Base-by-base conservation (phyloP, 179 eudicot genomes). In the Beta macrorhiza region DNA sequence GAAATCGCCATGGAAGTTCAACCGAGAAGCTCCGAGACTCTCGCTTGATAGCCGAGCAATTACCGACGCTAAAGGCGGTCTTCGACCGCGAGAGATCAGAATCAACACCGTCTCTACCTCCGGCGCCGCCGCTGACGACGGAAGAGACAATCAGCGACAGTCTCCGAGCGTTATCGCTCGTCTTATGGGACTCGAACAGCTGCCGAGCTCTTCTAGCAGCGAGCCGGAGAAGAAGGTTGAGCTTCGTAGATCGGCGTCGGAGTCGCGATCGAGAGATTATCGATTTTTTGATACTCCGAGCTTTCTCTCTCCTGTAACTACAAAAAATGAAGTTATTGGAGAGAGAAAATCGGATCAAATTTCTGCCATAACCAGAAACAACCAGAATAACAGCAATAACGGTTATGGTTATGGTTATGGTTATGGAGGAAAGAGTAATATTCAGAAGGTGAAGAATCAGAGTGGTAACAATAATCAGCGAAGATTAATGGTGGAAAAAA, bases 121-220 rank as follows among this genome's bases (percentile, higher is more conserved):
- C 45, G 78, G 75, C 0, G 45, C 51, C 9, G 79, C 47, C 0
- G 87, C 53, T 4, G 89, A 83, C 2, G 90, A 87, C 4, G 90
- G 87, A 57, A 83, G 56, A 63, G 90, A 80, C 2, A 82, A 80
- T 69, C 88, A 88, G 65, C 87, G 89, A 12, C 86, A 92, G 13
- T 92, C 95, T 0, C 91, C 99, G 5, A 94, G 98, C 45, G 97
- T 97, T 68, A 88, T 97, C 44, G 99, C 98, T 11, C 86, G 97
- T 67, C 91, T 97, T 15, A 92, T 97, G 99, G 99, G 99, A 20
- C 90, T 95, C 3, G 98, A 91, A 47, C 88, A 85, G 20, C 78
- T 90, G 58, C 91, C 84, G 52, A 81, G 77, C 77, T 74, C 84
- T 0, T 15, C 78, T 12, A 63, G 53, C 17, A 82, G 44, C 58